Evolutionary conservation across 225 moss, liverwort and hornwort species (phyloP), one percentile per base, ranked within the genome.

Genomic region (Pleurozium schreberi): DNA sequence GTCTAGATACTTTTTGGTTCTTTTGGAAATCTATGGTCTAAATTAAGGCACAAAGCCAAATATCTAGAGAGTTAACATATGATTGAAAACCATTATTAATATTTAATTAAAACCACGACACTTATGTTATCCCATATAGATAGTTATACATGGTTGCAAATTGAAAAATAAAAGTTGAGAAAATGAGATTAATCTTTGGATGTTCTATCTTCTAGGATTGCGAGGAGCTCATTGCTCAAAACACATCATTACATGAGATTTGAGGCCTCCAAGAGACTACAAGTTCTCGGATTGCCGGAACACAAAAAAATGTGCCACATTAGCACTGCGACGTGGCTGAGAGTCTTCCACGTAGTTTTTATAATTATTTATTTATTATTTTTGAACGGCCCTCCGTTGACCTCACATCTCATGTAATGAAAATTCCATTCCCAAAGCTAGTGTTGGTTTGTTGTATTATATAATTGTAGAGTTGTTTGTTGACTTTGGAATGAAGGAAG

Each of bases 401-500:
- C n/a, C n/a, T n/a, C n/a, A n/a, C n/a, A n/a, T n/a, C n/a, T n/a
- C n/a, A n/a, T n/a, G n/a, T n/a, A n/a, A n/a, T n/a, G n/a, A 8
- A 1, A 8, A 21, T 75, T 75, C 5, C 20, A 52, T 20, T 75
- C 22, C 2, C 3, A 12, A 33, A 49, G 12, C 7, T 42, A 18
- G 1, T 31, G 31, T 47, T 75, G 11, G 2, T 20, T 7, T 75
- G 11, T 75, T 75, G 5, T 50, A 33, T 20, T 75, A 33, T 33
- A 20, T 21, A 75, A 12, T 50, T 34, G 50, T 47, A 50, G 45
- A 50, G 9, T 76, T 52, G 8, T 52, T 76, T 52, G 1, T 36
- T 76, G 36, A 2, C 22, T 34, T 0, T 22, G 1, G 2, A 20
- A 34, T 21, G 19, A 73, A 50, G 8, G 8, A 5, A 5, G 2